Evolutionary conservation across 2,329 filamentous ascomycete species (phyloP), one percentile per base, ranked within the genome.

Genomic region (Purpureocillium lavendulum): DNA sequence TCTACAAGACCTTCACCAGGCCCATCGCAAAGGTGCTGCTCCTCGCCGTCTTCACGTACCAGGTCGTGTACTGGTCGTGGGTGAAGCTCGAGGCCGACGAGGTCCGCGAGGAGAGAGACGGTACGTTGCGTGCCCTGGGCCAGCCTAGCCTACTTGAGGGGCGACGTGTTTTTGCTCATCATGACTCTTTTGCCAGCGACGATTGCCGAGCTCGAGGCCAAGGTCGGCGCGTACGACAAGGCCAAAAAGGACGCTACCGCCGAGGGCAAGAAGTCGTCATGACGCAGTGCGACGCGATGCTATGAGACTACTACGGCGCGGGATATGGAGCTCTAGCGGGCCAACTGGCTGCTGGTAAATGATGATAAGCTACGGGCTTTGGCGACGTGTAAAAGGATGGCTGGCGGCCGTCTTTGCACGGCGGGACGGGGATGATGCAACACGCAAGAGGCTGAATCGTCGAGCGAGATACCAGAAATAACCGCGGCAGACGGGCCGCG

Each of bases 61-160:
- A 92, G 61, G 52, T 84, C n/a, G 61, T 73, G 12, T 90, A 89
- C 62, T 87, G 77, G 66, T 65, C 64, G 12, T 92, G 86, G 86
- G 57, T 76, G 30, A 85, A 82, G 60, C 68, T 90, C 37, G 85
- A 89, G 59, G 73, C 75, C 28, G 71, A 85, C 39, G 86, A 92
- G 63, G 67, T 75, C 41, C 78, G 73, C 53, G 64, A 65, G 15
- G 67, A 78, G 33, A 75, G 74, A 49, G 62, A 73, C 49, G 71
- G 80, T 82, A 52, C 42, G 66, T 54, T 24, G 14, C 35, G 10
- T 7, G 10, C 14, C 13, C 26, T 7, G 14, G 6, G 35, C 5
- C 40, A 24, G 13, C n/a, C 12, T 11, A 9, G 18, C 28, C 14
- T 41, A 43, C 34, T 21, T 21, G 4, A 32, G 53, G 47, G 48